Base-by-base conservation (phyloP, 257 asterid genomes). In the Fraxinus pennsylvanica region DNA sequence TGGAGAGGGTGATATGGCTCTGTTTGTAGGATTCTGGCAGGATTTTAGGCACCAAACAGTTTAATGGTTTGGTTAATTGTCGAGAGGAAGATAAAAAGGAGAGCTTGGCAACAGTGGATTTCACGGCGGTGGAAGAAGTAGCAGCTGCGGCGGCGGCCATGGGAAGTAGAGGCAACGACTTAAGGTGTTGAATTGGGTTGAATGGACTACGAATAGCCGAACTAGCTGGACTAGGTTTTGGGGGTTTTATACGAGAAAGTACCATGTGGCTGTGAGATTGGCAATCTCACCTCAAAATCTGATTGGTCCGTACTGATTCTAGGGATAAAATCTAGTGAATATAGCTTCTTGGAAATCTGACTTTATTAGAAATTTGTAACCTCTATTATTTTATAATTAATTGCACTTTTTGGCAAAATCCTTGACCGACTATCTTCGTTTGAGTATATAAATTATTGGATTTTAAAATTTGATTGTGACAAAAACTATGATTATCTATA, bases 171-270 rank as follows among this genome's bases (percentile, higher is more conserved):
- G 32, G 6, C 39, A 75, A 21, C 4, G 50, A 9, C 17, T 8
- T 32, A 17, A 12, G 30, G 13, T 0, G 30, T 9, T 1, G 63
- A 10, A 32, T 59, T 19, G 3, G 30, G 0, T 32, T 52, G 41
- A 45, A 66, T 45, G 84, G 86, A 76, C 85, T 81, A 47, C 68
- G 84, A 74, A 72, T 86, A 86, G 87, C 86, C 89, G 50, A 77
- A 39, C 61, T 21, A 63, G 63, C n/a, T n/a, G 71, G 73, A 25
- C 80, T 83, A 83, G 81, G 87, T 84, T 71, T 79, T 69, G 83
- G 59, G 63, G 29, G 0, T 59, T 72, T 81, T 78, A 76, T 74
- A 15, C 27, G 19, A 71, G 63, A 63, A 66, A 29, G 33, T 32
- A 10, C 17, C 15, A 3, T 9, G 47, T 29, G 69, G 68, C 33